Percentiles rank a stretch among this genome's conserved stretches.
These are phyloP conservation scores for Pyrenophora tritici-repentis DNA, from an alignment of 2,329 filamentous ascomycete genomes.

Conservation along the genomic window DNA sequence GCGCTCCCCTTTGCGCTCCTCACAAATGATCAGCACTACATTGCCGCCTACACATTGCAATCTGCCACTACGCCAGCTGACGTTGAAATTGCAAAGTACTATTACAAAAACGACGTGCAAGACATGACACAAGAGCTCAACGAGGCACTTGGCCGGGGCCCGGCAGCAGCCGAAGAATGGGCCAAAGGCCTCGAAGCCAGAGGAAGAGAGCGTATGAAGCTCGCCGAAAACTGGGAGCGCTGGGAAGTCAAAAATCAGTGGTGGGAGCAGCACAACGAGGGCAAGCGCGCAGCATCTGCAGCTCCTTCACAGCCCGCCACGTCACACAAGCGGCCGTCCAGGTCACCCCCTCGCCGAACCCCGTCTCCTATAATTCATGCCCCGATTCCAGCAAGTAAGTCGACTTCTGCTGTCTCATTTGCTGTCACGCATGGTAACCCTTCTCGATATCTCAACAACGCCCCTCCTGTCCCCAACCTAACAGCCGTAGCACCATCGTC, in stretches of 20 bases:
- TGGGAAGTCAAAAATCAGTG: slow-evolving; percentile 61
- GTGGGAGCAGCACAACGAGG: slow-evolving; percentile 23
- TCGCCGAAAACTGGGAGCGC: slow-evolving; percentile 74
- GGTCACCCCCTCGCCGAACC: slow-evolving; percentile 33
- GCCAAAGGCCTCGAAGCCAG: slow-evolving; percentile 71
- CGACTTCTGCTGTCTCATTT: slow-evolving; percentile 23
- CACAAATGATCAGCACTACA: slow-evolving; percentile 64
- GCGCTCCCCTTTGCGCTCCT: slow-evolving; percentile 73
- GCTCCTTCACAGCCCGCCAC: slow-evolving; percentile 23
- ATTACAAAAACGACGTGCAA: slow-evolving; percentile 66
- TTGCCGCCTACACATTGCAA: slow-evolving; percentile 62
- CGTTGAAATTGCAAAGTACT: slow-evolving; percentile 67
- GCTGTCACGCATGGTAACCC: slow-evolving; percentile 18
- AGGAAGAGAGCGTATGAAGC: slow-evolving; percentile 64
- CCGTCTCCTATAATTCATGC: slow-evolving; percentile 42
- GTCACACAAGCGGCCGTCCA: slow-evolving; percentile 24
- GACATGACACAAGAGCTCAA: slow-evolving; percentile 66
- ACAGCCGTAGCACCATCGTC: slow-evolving; percentile 37
- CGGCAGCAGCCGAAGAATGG: slow-evolving; percentile 75
- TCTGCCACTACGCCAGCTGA: slow-evolving; percentile 54
- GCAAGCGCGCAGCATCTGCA: slow-evolving; percentile 21
- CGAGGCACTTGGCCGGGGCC: slow-evolving; percentile 67
- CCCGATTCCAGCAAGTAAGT: slow-evolving; percentile 44
- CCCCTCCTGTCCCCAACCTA: slow-evolving; percentile 34
- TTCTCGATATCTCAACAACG: slow-evolving; percentile 25